Percentiles rank a stretch among this genome's conserved stretches.
phyloP scores from a whole-genome alignment of 495 filamentous ascomycete genomes.

The Glarea lozoyensis region DNA sequence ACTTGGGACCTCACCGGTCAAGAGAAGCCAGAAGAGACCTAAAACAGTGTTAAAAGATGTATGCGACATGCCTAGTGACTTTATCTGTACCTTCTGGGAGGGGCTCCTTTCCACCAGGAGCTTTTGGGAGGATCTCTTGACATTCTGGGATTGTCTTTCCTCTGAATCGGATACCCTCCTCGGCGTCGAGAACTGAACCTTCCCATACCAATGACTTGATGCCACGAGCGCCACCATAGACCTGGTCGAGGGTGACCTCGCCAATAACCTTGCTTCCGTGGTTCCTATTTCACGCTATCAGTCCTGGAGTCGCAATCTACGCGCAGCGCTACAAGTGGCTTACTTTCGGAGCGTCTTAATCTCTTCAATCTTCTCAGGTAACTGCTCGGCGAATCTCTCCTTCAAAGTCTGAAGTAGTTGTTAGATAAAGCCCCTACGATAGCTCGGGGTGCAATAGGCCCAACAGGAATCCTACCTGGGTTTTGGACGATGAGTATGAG shows the following conservation, averaged over 20 bases:
- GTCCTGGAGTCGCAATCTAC: neutral
- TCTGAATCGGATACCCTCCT: slow-evolving; percentile 98
- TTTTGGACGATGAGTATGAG: slow-evolving; percentile 78
- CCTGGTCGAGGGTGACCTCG: slow-evolving; percentile 98
- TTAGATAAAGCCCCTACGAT: too few relatives aligned
- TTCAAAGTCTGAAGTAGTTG: slow-evolving; percentile 91
- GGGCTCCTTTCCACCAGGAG: slow-evolving; percentile 89
- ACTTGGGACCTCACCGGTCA: slow-evolving; percentile 92
- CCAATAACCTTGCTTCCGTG: slow-evolving; percentile 90
- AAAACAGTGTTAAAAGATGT: slow-evolving; percentile 18
- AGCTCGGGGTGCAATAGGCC: slow-evolving; percentile 7
- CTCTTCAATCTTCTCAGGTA: slow-evolving; percentile 95
- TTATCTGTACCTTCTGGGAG: slow-evolving; percentile 69
- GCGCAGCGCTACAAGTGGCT: neutral
- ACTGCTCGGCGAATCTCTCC: slow-evolving; percentile 92
- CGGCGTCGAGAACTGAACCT: slow-evolving; percentile 94
- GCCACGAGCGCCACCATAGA: slow-evolving; percentile 97
- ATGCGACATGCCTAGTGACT: neutral
- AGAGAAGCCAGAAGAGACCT: slow-evolving; percentile 98
- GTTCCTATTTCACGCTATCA: slow-evolving; percentile 47
- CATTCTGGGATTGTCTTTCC: slow-evolving; percentile 98
- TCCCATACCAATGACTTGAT: slow-evolving; percentile 99
- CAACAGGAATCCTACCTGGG: slow-evolving; percentile 52
- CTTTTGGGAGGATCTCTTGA: slow-evolving; percentile 94
- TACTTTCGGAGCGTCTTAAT: slow-evolving; percentile 97